Conservation (phyloP, 1,139 yeast species). For the Sugiyamaella japonica region DNA sequence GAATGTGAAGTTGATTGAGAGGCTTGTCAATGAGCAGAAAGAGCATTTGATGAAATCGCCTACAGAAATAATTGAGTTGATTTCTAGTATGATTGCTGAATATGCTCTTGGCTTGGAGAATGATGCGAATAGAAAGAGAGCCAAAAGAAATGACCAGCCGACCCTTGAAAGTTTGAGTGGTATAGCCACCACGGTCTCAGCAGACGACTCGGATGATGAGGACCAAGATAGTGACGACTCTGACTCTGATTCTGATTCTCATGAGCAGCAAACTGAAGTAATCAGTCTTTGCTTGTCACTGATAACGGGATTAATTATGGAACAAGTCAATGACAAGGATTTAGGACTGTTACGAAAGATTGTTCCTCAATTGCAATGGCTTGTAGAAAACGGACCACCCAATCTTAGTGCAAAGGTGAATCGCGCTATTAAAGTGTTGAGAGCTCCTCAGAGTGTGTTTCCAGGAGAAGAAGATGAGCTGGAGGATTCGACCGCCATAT, state of each 20-base stretch:
- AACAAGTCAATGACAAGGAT: constrained; percentile 42
- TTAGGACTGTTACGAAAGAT: constrained; percentile 44
- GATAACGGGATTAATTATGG: constrained; percentile 35
- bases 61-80: constrained; percentile 55
- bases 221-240: constrained; percentile 31
- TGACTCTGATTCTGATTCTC: constrained; percentile 35
- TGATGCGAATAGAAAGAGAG: background rate
- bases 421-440: constrained; percentile 24
- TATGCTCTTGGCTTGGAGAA: constrained; percentile 29
- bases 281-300: constrained; percentile 36
- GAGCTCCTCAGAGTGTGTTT: constrained; percentile 7
- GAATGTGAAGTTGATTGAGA: constrained; percentile 65
- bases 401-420: constrained; percentile 23
- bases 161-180: background rate
- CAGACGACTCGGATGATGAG: constrained; percentile 31
- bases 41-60: constrained; percentile 64
- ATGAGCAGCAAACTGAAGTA: constrained; percentile 32
- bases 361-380: constrained; percentile 35
- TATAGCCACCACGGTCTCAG: background rate
- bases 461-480: constrained; percentile 16
- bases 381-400: constrained; percentile 24
- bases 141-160: background rate
- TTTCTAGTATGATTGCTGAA: constrained; percentile 49
- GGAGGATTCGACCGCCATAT: constrained; percentile 32
- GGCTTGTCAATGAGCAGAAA: constrained; percentile 59